These are phyloP conservation scores for Pestalotiopsis sp. DNA, from an alignment of 2,329 filamentous ascomycete genomes.

Conservation along the genomic window DNA sequence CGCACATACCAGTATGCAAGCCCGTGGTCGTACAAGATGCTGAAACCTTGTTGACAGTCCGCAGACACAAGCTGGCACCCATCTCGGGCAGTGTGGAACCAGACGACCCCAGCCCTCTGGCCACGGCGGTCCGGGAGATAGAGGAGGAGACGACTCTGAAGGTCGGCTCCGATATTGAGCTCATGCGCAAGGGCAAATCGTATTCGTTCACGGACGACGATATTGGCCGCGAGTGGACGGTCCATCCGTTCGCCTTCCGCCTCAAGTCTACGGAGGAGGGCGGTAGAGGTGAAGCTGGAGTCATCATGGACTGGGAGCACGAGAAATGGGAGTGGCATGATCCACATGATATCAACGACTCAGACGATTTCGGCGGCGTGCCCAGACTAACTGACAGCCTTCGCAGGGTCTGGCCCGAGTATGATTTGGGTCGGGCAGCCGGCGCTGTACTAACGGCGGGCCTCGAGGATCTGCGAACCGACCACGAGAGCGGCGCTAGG, in stretches of 20 bases:
- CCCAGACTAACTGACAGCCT: conserved; percentile 61
- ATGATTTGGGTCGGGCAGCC: conserved; percentile 48
- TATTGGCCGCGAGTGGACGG: conserved; percentile 61
- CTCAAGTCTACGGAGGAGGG: conserved; percentile 43
- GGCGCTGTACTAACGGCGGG: conserved; percentile 48
- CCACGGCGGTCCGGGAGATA: conserved; percentile 65
- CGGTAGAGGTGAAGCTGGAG: conserved; percentile 43
- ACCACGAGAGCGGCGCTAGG: conserved; percentile 62
- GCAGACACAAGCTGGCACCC: conserved; percentile 59
- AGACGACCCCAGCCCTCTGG: conserved; percentile 52
- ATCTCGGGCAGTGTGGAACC: conserved; percentile 64
- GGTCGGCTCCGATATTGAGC: conserved; percentile 40
- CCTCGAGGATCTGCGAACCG: conserved; percentile 51
- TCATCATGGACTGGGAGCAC: conserved; percentile 66
- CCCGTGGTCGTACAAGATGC: not conserved
- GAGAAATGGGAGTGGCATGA: conserved; percentile 60
- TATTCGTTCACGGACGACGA: conserved; percentile 58
- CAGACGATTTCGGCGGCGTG: conserved; percentile 53
- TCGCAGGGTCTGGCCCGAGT: conserved; percentile 61
- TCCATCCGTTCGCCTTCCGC: conserved; percentile 64
- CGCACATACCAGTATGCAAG: conserved; percentile 58
- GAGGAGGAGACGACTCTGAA: conserved; percentile 63
- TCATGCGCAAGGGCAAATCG: conserved; percentile 60
- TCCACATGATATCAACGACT: conserved; percentile 50
- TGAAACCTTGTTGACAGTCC: not conserved